Evolutionary conservation across 75 land plant species (phyloP).

Genomic region (Pinus taeda): DNA sequence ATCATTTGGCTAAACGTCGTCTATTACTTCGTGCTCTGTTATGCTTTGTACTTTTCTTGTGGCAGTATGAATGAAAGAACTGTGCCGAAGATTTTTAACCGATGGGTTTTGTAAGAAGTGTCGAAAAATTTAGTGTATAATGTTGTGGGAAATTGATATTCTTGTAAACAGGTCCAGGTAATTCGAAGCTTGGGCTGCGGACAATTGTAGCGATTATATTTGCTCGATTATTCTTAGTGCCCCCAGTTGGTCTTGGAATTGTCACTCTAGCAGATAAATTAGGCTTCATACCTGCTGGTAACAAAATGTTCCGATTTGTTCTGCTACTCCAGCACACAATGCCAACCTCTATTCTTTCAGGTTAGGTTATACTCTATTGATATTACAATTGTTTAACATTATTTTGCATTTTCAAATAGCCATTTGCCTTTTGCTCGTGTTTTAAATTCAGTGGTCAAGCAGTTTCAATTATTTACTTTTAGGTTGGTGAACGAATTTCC

Average conservation of each 20-base stretch:
- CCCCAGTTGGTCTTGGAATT: constrained; percentile 77
- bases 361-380: constrained; percentile 25
- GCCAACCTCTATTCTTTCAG: constrained; percentile 98
- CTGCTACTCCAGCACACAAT: constrained; percentile 90
- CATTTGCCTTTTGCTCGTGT: not conserved
- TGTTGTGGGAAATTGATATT: not conserved
- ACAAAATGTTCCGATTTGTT: constrained; percentile 88
- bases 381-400: not conserved
- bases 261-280: constrained; percentile 82
- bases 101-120: too few species aligned
- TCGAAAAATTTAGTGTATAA: too few species aligned
- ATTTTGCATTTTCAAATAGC: not conserved
- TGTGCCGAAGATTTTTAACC: too few species aligned
- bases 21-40: too few species aligned
- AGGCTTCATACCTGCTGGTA: constrained; percentile 65
- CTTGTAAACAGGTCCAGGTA: constrained; percentile 64
- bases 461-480: not conserved
- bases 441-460: too few species aligned
- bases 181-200: constrained; percentile 71
- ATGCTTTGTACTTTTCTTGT: too few species aligned
- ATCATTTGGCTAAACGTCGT: too few species aligned
- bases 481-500: not conserved
- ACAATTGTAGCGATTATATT: constrained; percentile 81
- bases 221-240: constrained; percentile 72
- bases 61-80: too few species aligned